These are phyloP conservation scores for Hanseniaspora nectarophila DNA, from an alignment of 805 yeast species.

Conservation along the genomic window DNA sequence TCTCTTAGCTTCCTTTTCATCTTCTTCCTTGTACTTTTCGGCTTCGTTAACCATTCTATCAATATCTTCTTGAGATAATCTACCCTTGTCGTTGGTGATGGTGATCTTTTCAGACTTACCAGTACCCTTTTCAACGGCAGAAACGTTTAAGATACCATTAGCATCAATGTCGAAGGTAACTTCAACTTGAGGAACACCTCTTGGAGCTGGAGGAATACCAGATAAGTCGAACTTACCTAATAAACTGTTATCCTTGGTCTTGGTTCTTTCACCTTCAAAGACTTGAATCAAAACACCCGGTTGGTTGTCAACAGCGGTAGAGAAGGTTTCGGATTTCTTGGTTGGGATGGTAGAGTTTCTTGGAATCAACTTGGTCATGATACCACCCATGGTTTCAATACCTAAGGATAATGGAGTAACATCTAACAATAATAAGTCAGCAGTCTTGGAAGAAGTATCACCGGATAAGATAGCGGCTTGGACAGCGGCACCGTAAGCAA, in stretches of 20 bases:
- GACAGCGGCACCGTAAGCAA: constrained; percentile 98
- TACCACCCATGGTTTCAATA: constrained; percentile 99
- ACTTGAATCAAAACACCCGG: constrained; percentile 99
- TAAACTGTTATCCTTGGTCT: constrained; percentile 91
- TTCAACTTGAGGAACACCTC: constrained; percentile 98
- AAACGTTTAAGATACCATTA: constrained; percentile 92
- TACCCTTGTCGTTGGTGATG: constrained; percentile 97
- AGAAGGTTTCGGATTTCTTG: constrained; percentile 95
- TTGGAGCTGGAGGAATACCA: constrained; percentile 97
- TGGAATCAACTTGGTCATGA: constrained; percentile 97
- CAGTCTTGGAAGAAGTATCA: constrained; percentile 94
- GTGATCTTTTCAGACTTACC: constrained; percentile 96
- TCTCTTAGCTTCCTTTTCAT: constrained; percentile 87
- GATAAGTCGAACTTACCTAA: constrained; percentile 94
- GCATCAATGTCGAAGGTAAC: constrained; percentile 95
- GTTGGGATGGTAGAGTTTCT: constrained; percentile 98
- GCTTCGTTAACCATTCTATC: constrained; percentile 97
- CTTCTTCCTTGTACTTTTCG: constrained; percentile 94
- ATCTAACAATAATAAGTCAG: constrained; percentile 90
- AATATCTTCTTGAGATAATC: constrained; percentile 93
- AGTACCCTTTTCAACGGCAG: constrained; percentile 97
- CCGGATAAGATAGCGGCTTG: constrained; percentile 97
- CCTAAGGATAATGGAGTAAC: constrained; percentile 98
- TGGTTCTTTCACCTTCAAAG: constrained; percentile 96
- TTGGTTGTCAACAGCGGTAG: constrained; percentile 97